A percentile compares a stretch with the other conserved stretches of the same genome.
Evolutionary conservation across 306 rosid genomes (phyloP).

Genomic region (Vigna mungo): DNA sequence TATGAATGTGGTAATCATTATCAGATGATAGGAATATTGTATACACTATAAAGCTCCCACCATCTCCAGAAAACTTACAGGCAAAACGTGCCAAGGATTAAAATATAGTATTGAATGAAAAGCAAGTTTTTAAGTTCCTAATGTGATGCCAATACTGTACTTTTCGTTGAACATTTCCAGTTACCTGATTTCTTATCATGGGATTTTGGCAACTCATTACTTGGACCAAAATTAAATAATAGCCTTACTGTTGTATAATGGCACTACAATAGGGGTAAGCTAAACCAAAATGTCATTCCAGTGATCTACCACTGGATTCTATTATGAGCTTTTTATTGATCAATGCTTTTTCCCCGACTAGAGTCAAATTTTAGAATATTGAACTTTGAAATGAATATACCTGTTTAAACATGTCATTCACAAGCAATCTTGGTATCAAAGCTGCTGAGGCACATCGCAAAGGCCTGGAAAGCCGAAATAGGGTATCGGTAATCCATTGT

Average conservation of each 20-base stretch:
- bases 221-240: background rate
- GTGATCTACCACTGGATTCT: constrained; percentile 1
- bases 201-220: background rate
- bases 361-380: constrained; percentile 21
- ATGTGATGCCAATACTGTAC: background rate
- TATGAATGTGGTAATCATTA: background rate
- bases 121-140: background rate
- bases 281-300: constrained; percentile 11
- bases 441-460: constrained; percentile 98
- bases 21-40: background rate
- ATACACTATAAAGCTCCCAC: background rate
- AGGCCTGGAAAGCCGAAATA: constrained; percentile 95
- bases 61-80: background rate
- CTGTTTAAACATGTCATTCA: constrained; percentile 70
- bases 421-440: constrained; percentile 98
- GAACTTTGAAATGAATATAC: constrained; percentile 48
- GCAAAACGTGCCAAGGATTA: background rate
- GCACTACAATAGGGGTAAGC: background rate
- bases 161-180: background rate
- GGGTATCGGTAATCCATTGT: constrained; percentile 97
- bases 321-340: constrained; percentile 9
- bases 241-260: background rate
- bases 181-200: background rate
- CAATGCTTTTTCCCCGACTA: background rate
- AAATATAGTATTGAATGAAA: background rate